Percentiles rank a stretch among this genome's conserved stretches.
Conservation (phyloP, 805 yeast species). For the Wickerhamiella sergipiensis region DNA sequence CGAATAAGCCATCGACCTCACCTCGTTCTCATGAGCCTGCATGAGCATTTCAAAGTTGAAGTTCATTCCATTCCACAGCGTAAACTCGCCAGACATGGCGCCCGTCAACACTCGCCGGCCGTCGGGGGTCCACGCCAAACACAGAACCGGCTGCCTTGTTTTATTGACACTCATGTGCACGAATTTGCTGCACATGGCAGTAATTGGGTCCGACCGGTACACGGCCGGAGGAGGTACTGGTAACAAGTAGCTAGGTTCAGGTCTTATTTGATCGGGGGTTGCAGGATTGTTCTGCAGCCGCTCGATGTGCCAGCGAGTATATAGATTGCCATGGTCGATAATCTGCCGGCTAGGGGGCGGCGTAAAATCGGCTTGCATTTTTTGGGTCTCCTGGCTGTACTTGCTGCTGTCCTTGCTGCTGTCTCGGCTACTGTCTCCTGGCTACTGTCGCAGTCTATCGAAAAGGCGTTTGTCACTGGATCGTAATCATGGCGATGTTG, state of each 20-base stretch:
- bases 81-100: conserved; percentile 86
- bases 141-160: conserved; percentile 78
- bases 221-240: conserved; percentile 51
- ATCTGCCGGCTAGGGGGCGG: conserved; percentile 2
- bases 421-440: too few relatives aligned
- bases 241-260: conserved; percentile 52
- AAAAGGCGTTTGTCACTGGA: too few relatives aligned
- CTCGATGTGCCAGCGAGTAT: conserved; percentile 47
- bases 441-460: too few relatives aligned
- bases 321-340: conserved; percentile 63
- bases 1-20: conserved; percentile 64
- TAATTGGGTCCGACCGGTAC: conserved; percentile 35
- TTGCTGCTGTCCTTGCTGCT: too few relatives aligned
- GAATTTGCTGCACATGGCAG: conserved; percentile 65
- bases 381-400: background rate
- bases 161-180: conserved; percentile 86
- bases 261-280: conserved; percentile 32
- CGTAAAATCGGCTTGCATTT: background rate
- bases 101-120: conserved; percentile 85
- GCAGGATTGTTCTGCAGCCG: conserved; percentile 25
- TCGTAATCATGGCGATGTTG: too few relatives aligned
- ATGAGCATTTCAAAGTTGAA: conserved; percentile 92
- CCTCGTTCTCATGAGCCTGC: conserved; percentile 95
- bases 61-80: conserved; percentile 91
- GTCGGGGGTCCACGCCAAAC: conserved; percentile 94